Conservation (phyloP, 495 filamentous ascomycete species). For the Beverwykella pulmonaria region DNA sequence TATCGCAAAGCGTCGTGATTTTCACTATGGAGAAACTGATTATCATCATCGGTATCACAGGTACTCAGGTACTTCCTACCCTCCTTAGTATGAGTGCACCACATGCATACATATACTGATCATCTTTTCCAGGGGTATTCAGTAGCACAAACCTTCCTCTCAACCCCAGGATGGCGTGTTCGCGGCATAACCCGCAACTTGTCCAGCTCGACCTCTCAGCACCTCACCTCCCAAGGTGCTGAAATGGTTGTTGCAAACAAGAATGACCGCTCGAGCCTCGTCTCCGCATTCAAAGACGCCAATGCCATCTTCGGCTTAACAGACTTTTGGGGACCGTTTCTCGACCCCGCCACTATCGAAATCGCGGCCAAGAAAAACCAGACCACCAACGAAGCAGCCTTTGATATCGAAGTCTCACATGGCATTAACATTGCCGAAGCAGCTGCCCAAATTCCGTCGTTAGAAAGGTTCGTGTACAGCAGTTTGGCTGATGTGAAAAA, state of each 20-base stretch:
- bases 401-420: slow-evolving; percentile 42
- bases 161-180: slow-evolving; percentile 27
- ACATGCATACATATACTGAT: neutral
- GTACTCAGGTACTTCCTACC: neutral
- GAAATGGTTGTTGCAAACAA: slow-evolving; percentile 33
- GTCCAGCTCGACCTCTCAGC: slow-evolving; percentile 25
- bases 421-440: slow-evolving; percentile 52
- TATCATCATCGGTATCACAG: slow-evolving; percentile 5
- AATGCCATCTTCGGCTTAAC: slow-evolving; percentile 38
- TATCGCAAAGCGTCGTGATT: neutral
- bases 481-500: slow-evolving; percentile 46
- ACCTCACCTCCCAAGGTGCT: slow-evolving; percentile 24
- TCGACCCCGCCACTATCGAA: slow-evolving; percentile 23
- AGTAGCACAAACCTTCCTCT: slow-evolving; percentile 21
- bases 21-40: neutral
- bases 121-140: slow-evolving; percentile 10
- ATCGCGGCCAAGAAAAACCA: slow-evolving; percentile 1
- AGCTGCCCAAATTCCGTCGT: slow-evolving; percentile 43
- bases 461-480: slow-evolving; percentile 55
- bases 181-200: slow-evolving; percentile 33
- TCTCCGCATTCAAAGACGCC: slow-evolving; percentile 35
- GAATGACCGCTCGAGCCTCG: slow-evolving; percentile 29
- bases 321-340: slow-evolving; percentile 28
- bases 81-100: neutral
- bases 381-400: slow-evolving; percentile 6